phyloP scores from a whole-genome alignment of 1,284 basidiomycete species.

The Pseudomicrostroma phylloplanum region DNA sequence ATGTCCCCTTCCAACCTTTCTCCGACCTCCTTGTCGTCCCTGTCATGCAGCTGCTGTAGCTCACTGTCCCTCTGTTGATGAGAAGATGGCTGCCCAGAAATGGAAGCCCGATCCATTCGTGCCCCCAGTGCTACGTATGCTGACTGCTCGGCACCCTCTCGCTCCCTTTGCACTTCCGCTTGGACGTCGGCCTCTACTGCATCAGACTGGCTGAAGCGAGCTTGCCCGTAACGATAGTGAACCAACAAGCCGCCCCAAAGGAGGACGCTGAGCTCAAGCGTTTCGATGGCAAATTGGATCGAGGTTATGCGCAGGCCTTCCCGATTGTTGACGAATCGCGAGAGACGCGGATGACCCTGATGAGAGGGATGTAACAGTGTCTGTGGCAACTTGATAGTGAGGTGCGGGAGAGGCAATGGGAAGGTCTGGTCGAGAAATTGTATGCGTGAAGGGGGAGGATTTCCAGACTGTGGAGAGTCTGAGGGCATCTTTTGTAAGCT shows the following conservation, averaged over 20 bases:
- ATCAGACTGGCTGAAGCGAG: conserved; percentile 28
- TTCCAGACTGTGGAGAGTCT: too few relatives aligned
- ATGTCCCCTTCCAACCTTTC: conserved; percentile 23
- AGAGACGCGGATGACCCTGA: conserved; percentile 29
- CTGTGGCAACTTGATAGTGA: conserved; percentile 29
- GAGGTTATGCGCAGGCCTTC: conserved; percentile 19
- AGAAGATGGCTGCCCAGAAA: not conserved
- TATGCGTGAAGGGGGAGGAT: too few relatives aligned
- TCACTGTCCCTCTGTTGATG: not conserved
- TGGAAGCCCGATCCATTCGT: not conserved
- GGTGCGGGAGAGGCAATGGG: conserved; percentile 37
- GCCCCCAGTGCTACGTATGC: not conserved
- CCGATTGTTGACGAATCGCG: conserved; percentile 19
- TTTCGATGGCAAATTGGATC: conserved; percentile 32
- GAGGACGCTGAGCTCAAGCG: conserved; percentile 28
- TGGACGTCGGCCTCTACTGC: conserved; percentile 28
- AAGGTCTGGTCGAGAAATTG: conserved; percentile 26
- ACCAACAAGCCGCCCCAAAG: conserved; percentile 35
- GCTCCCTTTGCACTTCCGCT: conserved; percentile 20
- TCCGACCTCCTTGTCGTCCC: not conserved
- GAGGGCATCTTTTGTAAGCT: not conserved
- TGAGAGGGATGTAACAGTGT: conserved; percentile 23
- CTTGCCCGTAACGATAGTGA: conserved; percentile 30
- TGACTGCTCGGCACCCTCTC: conserved; percentile 17
- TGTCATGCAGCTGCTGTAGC: not conserved